These are phyloP conservation scores for Pistacia integerrima DNA, from an alignment of 345 rosid genomes.

Conservation along the genomic window DNA sequence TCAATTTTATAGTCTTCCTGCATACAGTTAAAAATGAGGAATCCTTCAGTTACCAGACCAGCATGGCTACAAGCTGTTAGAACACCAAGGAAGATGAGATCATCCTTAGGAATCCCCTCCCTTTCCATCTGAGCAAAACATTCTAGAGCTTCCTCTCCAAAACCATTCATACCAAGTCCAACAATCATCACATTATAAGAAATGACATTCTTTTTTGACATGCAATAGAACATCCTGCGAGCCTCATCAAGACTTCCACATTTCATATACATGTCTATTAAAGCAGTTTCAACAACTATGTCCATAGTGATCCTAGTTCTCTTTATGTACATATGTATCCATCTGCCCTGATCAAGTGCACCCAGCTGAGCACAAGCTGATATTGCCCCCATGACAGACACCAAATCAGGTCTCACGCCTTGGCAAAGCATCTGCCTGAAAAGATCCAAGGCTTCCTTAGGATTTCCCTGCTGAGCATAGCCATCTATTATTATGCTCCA, in stretches of 20 bases:
- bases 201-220: constrained; percentile 33
- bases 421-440: constrained; percentile 40
- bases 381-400: constrained; percentile 33
- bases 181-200: constrained; percentile 41
- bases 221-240: constrained; percentile 22
- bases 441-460: constrained; percentile 35
- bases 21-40: constrained; percentile 26
- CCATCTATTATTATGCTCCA: constrained; percentile 54
- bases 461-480: constrained; percentile 31
- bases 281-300: constrained; percentile 35
- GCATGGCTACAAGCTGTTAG: constrained; percentile 41
- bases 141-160: constrained; percentile 35
- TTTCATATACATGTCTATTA: constrained; percentile 43
- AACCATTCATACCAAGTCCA: constrained; percentile 43
- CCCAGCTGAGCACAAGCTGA: constrained; percentile 42
- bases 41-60: constrained; percentile 31
- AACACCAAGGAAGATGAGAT: constrained; percentile 32
- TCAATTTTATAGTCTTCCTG: constrained; percentile 20
- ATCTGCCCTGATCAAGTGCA: constrained; percentile 42
- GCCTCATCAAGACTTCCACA: constrained; percentile 41
- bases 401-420: constrained; percentile 25
- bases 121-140: constrained; percentile 31
- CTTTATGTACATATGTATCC: constrained; percentile 36
- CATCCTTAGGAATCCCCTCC: constrained; percentile 33
- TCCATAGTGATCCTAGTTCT: constrained; percentile 25